These are phyloP conservation scores for Starmerella etchellsii DNA, from an alignment of 805 yeast genomes.

Conservation along the genomic window DNA sequence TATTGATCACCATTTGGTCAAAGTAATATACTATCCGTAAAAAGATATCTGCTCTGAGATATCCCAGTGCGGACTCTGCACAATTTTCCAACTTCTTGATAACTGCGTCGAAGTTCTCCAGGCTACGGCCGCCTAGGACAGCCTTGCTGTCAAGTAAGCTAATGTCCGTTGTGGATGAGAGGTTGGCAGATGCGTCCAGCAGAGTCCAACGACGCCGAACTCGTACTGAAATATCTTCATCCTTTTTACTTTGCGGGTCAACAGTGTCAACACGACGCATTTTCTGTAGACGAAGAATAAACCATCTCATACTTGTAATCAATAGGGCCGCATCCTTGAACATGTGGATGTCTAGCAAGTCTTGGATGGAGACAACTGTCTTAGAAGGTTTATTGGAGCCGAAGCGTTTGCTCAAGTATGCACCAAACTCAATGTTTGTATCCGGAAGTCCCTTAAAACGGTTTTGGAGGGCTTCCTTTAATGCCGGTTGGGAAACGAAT, in stretches of 20 bases:
- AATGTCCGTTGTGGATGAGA: background rate
- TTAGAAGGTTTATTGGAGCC: slow-evolving; percentile 8
- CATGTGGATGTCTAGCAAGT: slow-evolving; percentile 41
- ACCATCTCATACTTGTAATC: slow-evolving; percentile 43
- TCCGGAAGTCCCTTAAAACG: background rate
- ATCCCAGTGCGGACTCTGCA: slow-evolving; percentile 26
- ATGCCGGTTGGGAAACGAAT: background rate
- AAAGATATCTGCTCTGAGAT: slow-evolving; percentile 47
- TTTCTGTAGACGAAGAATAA: slow-evolving; percentile 46
- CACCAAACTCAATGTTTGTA: slow-evolving; percentile 16
- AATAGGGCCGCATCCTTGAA: slow-evolving; percentile 42
- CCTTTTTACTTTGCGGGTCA: background rate
- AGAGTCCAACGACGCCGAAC: slow-evolving; percentile 26
- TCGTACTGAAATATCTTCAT: slow-evolving; percentile 8
- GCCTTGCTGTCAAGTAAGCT: slow-evolving; percentile 3
- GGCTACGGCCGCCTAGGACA: slow-evolving; percentile 16
- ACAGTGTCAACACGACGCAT: slow-evolving; percentile 24
- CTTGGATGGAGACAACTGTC: slow-evolving; percentile 32
- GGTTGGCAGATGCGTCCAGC: slow-evolving; percentile 17
- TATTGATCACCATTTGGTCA: slow-evolving; percentile 36
- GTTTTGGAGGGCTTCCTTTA: background rate
- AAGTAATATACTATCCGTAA: slow-evolving; percentile 41
- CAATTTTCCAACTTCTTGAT: slow-evolving; percentile 21
- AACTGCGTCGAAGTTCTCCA: slow-evolving; percentile 24
- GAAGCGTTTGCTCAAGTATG: slow-evolving; percentile 17